A percentile compares a stretch with the other conserved stretches of the same genome.
These are phyloP conservation scores for Capronia coronata DNA, from an alignment of 2,329 filamentous ascomycete species.

Conservation along the genomic window DNA sequence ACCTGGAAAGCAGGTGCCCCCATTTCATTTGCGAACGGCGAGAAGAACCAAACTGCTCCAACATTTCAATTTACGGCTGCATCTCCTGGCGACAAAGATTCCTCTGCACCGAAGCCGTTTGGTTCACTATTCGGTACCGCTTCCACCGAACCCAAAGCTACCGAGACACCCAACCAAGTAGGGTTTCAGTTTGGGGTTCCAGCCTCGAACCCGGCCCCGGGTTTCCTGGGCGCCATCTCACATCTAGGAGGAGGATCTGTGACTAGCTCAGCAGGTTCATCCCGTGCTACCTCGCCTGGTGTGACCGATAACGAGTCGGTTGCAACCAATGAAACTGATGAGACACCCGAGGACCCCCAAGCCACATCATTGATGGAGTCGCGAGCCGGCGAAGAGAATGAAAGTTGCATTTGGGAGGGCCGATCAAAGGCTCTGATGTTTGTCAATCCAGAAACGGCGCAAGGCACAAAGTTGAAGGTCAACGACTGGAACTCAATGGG, in stretches of 20 bases:
- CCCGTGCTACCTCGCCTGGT: conserved; percentile 44
- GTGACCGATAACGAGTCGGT: conserved; percentile 39
- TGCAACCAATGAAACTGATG: conserved; percentile 41
- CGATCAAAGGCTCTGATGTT: conserved; percentile 64
- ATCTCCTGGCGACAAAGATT: conserved; percentile 23
- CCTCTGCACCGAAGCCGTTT: conserved; percentile 31
- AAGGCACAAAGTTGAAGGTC: conserved; percentile 34
- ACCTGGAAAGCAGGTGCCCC: conserved; percentile 45
- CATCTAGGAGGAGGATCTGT: conserved; percentile 31
- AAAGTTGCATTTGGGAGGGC: conserved; percentile 63
- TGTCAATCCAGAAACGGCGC: conserved; percentile 40
- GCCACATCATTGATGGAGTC: conserved; percentile 62
- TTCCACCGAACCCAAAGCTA: conserved; percentile 19
- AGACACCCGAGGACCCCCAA: conserved; percentile 52
- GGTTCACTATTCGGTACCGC: conserved; percentile 31
- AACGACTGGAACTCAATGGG: conserved; percentile 63
- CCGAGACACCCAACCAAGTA: conserved; percentile 25
- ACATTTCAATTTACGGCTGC: conserved; percentile 30
- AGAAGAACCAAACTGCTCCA: conserved; percentile 29
- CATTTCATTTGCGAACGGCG: conserved; percentile 42
- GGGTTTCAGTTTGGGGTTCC: conserved; percentile 38
- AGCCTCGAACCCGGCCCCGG: conserved; percentile 25
- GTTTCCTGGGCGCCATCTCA: conserved; percentile 29
- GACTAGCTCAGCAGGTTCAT: conserved; percentile 35
- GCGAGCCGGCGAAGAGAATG: conserved; percentile 64